A percentile compares a stretch with the other conserved stretches of the same genome.
These are phyloP conservation scores for Leptographium wingfieldii DNA, from an alignment of 2,329 filamentous ascomycete species.

Conservation along the genomic window DNA sequence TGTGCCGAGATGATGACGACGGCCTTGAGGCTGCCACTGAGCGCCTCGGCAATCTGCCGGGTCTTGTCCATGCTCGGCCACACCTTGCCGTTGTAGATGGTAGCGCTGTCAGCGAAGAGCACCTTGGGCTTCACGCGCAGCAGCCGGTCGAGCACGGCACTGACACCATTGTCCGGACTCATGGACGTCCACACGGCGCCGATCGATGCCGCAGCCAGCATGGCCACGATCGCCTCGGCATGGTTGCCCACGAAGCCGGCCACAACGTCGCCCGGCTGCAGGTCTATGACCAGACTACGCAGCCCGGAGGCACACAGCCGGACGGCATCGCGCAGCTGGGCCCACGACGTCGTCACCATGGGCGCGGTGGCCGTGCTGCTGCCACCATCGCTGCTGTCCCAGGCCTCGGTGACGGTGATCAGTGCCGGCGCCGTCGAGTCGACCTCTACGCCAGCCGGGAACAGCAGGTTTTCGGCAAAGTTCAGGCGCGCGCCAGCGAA, in stretches of 20 bases:
- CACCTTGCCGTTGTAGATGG: constrained; percentile 80
- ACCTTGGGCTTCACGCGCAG: constrained; percentile 73
- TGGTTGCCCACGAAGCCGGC: constrained; percentile 81
- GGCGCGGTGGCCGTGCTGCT: constrained; percentile 9
- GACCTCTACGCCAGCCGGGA: constrained; percentile 43
- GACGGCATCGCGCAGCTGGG: constrained; percentile 65
- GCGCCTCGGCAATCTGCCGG: constrained; percentile 54
- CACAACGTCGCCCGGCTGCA: constrained; percentile 45
- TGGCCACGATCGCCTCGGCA: constrained; percentile 72
- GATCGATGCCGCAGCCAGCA: constrained; percentile 69
- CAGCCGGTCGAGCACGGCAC: constrained; percentile 78
- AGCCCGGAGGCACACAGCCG: constrained; percentile 60
- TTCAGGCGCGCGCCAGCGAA: constrained; percentile 72
- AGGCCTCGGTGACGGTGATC: constrained; percentile 64
- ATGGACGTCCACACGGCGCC: constrained; percentile 91
- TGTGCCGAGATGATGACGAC: constrained; percentile 61
- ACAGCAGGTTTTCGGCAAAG: constrained; percentile 91
- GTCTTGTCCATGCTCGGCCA: constrained; percentile 75
- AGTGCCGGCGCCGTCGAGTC: constrained; percentile 54
- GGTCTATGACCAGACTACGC: constrained; percentile 39
- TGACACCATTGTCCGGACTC: constrained; percentile 83
- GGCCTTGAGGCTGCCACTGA: constrained; percentile 56
- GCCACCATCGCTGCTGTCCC: constrained; percentile 37
- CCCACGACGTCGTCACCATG: constrained; percentile 51
- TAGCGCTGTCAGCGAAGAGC: constrained; percentile 78